Evolutionary conservation across 23 red algal species (phyloP).

Genomic region (Cyanidioschyzon merolae): DNA sequence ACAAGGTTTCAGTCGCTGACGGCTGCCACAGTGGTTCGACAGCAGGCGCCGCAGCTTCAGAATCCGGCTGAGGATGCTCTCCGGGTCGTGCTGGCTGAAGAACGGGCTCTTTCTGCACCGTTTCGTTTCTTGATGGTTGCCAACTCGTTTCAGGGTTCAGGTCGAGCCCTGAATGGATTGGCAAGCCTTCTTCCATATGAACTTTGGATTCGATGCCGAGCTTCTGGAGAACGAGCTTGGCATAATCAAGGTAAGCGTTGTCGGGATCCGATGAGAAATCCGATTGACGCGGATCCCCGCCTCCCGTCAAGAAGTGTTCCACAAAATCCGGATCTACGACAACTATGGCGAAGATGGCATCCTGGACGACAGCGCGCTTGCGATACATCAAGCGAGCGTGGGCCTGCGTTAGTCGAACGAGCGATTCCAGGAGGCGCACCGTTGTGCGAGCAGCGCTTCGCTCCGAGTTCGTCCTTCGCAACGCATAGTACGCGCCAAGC

Average conservation of each 20-base stretch:
- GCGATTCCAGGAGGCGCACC: slow-evolving; percentile 90
- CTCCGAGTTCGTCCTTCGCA: slow-evolving; percentile 34
- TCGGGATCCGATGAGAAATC: slow-evolving; percentile 45
- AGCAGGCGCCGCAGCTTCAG: too few species aligned
- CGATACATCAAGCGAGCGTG: slow-evolving; percentile 88
- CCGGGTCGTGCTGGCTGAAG: too few species aligned
- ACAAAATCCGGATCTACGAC: slow-evolving; percentile 65
- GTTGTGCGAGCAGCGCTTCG: slow-evolving; percentile 89
- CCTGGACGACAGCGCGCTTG: slow-evolving; percentile 47
- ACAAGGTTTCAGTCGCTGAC: too few species aligned
- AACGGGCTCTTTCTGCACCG: too few species aligned
- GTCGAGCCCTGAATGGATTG: too few species aligned
- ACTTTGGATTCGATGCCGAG: slow-evolving; percentile 18
- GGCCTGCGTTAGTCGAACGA: slow-evolving; percentile 69
- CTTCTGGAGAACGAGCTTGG: slow-evolving; percentile 27
- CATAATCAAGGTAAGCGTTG: slow-evolving; percentile 44
- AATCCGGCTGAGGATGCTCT: too few species aligned
- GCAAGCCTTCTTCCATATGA: not conserved
- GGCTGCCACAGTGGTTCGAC: too few species aligned
- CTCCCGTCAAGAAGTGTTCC: slow-evolving; percentile 35
- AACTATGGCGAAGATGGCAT: slow-evolving; percentile 88
- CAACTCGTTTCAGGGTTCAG: too few species aligned
- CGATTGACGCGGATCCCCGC: slow-evolving; percentile 46
- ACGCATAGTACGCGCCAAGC: slow-evolving; percentile 63
- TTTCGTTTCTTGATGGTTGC: too few species aligned